phyloP scores from a whole-genome alignment of 2,329 filamentous ascomycete genomes.

The Magnaporthiopsis poae region DNA sequence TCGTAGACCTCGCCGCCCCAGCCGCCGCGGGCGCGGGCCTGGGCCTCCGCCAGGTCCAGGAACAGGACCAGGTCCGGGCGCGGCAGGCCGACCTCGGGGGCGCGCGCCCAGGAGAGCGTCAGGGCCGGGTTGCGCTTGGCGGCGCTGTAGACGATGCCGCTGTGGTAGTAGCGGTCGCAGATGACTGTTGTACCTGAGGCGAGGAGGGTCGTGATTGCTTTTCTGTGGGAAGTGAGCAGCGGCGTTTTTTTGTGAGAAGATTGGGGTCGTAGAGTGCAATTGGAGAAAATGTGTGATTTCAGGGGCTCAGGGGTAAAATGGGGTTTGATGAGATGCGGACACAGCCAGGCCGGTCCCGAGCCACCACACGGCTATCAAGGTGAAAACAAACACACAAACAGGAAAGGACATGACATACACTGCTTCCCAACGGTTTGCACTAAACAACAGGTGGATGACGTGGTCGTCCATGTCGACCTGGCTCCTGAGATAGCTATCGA shows the following conservation, averaged over 20 bases:
- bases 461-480: slow-evolving; percentile 71
- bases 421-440: slow-evolving; percentile 80
- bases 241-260: no score
- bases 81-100: slow-evolving; percentile 76
- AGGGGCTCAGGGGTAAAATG: neutral
- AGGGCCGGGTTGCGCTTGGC: slow-evolving; percentile 70
- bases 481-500: slow-evolving; percentile 70
- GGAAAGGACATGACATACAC: slow-evolving; percentile 30
- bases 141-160: slow-evolving; percentile 83
- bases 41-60: slow-evolving; percentile 65
- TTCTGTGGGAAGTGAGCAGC: slow-evolving; percentile 23
- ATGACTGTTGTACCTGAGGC: slow-evolving; percentile 63
- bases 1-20: slow-evolving; percentile 89
- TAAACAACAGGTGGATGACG: slow-evolving; percentile 81
- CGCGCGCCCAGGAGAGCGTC: slow-evolving; percentile 67
- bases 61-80: slow-evolving; percentile 82
- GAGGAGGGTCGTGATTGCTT: slow-evolving; percentile 45
- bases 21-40: slow-evolving; percentile 67
- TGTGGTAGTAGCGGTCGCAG: slow-evolving; percentile 91
- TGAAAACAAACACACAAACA: neutral
- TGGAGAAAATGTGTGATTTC: neutral
- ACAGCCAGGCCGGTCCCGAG: no score
- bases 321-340: neutral
- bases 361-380: no score
- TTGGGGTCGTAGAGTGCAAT: no score